A percentile compares a stretch with the other conserved stretches of the same genome.
These are phyloP conservation scores for Gaultheria prostrata DNA, from an alignment of 148 eudicot species.

Conservation along the genomic window DNA sequence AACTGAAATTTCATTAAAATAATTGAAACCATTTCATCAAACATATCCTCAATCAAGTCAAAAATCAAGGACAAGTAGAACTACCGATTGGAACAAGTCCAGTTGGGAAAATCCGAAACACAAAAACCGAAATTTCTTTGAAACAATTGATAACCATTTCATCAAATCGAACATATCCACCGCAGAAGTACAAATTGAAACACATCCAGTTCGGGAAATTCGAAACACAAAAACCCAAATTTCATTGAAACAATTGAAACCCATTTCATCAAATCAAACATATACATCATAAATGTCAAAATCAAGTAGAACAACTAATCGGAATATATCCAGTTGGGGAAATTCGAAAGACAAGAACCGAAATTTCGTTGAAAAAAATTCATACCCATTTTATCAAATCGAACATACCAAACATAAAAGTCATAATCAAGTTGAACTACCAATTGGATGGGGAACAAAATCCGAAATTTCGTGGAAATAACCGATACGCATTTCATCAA, in stretches of 20 bases:
- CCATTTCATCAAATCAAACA: background rate
- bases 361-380: background rate
- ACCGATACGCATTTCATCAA: background rate
- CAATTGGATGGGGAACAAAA: background rate
- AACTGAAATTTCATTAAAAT: background rate
- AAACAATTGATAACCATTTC: background rate
- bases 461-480: background rate
- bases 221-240: too few relatives aligned
- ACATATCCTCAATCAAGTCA: slow-evolving; percentile 3
- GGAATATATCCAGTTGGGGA: background rate
- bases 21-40: background rate
- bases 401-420: background rate
- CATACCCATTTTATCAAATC: background rate
- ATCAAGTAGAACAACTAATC: background rate
- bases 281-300: background rate
- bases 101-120: too few relatives aligned
- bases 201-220: background rate
- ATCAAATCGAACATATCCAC: background rate
- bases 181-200: too few relatives aligned
- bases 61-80: background rate
- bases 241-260: background rate
- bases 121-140: background rate
- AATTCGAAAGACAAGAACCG: background rate
- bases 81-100: background rate
- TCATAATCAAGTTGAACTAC: background rate